A percentile compares a stretch with the other conserved stretches of the same genome.
These are phyloP conservation scores for Sugiyamaella qingdaonensis DNA, from an alignment of 805 yeast species.

Conservation along the genomic window DNA sequence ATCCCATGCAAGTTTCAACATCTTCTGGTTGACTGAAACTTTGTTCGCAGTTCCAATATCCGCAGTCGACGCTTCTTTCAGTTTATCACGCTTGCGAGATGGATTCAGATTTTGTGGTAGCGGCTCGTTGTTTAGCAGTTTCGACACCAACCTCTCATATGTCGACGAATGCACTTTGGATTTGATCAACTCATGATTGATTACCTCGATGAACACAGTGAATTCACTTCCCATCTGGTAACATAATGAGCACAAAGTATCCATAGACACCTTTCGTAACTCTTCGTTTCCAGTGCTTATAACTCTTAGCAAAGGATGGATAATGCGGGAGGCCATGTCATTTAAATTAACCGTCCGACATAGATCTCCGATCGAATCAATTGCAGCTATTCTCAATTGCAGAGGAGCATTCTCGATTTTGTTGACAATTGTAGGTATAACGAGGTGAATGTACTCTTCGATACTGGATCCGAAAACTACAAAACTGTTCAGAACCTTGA, in stretches of 20 bases:
- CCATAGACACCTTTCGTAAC: constrained; percentile 60
- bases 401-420: constrained; percentile 68
- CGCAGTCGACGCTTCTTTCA: constrained; percentile 51
- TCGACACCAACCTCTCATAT: constrained; percentile 77
- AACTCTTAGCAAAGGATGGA: constrained; percentile 79
- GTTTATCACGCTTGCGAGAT: constrained; percentile 43
- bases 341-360: constrained; percentile 67
- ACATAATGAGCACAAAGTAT: constrained; percentile 67
- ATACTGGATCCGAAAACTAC: constrained; percentile 83
- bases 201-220: constrained; percentile 78
- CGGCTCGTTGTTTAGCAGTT: constrained; percentile 78
- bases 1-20: constrained; percentile 83
- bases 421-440: constrained; percentile 80
- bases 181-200: constrained; percentile 55
- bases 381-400: constrained; percentile 63
- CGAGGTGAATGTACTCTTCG: constrained; percentile 82
- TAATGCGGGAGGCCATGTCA: constrained; percentile 86
- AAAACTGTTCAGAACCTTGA: constrained; percentile 74
- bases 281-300: constrained; percentile 52
- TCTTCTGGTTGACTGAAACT: constrained; percentile 62
- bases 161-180: constrained; percentile 64
- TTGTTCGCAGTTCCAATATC: constrained; percentile 64
- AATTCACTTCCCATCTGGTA: constrained; percentile 81
- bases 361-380: constrained; percentile 77
- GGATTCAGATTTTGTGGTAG: constrained; percentile 71